Evolutionary conservation across 2,329 filamentous ascomycete genomes (phyloP), one percentile per base, ranked within the genome.

Genomic region (Basipetospora chlamydospora): DNA sequence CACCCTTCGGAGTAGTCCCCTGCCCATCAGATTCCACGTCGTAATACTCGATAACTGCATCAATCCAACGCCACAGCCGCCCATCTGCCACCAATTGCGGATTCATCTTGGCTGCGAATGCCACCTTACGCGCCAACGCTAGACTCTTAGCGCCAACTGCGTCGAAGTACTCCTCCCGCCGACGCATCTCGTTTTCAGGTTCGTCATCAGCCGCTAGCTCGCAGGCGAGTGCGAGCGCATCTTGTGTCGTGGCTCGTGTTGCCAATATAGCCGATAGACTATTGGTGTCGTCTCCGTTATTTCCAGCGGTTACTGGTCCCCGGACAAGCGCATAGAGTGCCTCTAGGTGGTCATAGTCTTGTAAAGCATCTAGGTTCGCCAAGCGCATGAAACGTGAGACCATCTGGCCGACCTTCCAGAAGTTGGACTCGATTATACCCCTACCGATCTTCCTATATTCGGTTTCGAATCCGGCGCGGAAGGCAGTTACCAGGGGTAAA

Each of bases 11-110:
- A 32, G 18, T 21, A 32, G 21, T 22, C 9, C 29, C 16, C 29
- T 6, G 26, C 26, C 26, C 26, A 15, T 28, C 26, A 18, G 18
- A 33, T 33, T 33, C 30, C 18, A 12, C 30, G 17, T 52, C 49
- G 40, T 56, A 42, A 33, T 41, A 35, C 28, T 40, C 34, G 26
- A 33, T n/a, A 35, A 39, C 31, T 21, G 37, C 37, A 42, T 41
- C 37, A 38, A 42, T 25, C 41, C 43, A 45, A 31, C 35, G 34
- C 43, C 43, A 44, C 18, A 43, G 37, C 28, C 43, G 43, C 26
- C 23, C 28, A 34, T 44, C 43, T 36, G 43, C 43, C 22, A 44
- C 37, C 39, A 43, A 43, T 34, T 25, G 39, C 28, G 41, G 39
- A 26, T 44, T 44, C 32, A 38, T 41, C 39, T 40, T 39, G 25